phyloP scores from a whole-genome alignment of 2,329 filamentous ascomycete species.

The Fusarium anthophilum region DNA sequence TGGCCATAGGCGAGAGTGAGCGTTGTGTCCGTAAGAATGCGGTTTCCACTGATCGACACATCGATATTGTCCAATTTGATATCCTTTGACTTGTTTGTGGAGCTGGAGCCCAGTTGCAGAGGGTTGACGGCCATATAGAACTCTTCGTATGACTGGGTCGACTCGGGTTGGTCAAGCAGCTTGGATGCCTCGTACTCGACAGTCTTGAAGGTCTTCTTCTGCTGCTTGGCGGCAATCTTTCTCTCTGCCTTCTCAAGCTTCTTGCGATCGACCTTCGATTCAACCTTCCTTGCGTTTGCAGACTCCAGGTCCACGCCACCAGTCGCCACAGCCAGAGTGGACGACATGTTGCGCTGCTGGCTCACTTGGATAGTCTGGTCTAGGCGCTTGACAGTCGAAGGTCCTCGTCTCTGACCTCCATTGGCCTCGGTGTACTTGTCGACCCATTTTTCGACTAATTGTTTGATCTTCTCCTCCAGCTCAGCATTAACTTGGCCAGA shows the following conservation, averaged over 20 bases:
- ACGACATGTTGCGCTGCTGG: constrained; percentile 94
- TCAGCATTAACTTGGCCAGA: constrained; percentile 80
- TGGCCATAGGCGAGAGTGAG: constrained; percentile 91
- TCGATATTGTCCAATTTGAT: constrained; percentile 98
- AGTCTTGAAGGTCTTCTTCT: constrained; percentile 97
- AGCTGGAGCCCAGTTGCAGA: constrained; percentile 79
- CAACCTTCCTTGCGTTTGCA: constrained; percentile 90
- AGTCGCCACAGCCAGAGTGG: constrained; percentile 87
- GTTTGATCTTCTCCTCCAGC: constrained; percentile 80
- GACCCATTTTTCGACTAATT: constrained; percentile 90
- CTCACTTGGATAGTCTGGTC: constrained; percentile 96
- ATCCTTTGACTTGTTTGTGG: constrained; percentile 92
- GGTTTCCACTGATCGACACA: constrained; percentile 86
- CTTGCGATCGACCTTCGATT: constrained; percentile 97
- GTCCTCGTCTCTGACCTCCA: constrained; percentile 75
- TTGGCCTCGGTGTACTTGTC: constrained; percentile 79
- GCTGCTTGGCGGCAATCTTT: constrained; percentile 98
- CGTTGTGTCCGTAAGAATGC: constrained; percentile 90
- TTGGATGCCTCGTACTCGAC: constrained; percentile 97
- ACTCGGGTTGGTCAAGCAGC: constrained; percentile 83
- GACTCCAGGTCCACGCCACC: constrained; percentile 92
- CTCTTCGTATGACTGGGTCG: constrained; percentile 94
- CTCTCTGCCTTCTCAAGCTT: constrained; percentile 98
- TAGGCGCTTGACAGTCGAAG: constrained; percentile 81
- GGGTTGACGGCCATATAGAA: constrained; percentile 99